These are phyloP conservation scores for Pestalotiopsis sp. DNA, from an alignment of 2,329 filamentous ascomycete genomes.

Conservation along the genomic window DNA sequence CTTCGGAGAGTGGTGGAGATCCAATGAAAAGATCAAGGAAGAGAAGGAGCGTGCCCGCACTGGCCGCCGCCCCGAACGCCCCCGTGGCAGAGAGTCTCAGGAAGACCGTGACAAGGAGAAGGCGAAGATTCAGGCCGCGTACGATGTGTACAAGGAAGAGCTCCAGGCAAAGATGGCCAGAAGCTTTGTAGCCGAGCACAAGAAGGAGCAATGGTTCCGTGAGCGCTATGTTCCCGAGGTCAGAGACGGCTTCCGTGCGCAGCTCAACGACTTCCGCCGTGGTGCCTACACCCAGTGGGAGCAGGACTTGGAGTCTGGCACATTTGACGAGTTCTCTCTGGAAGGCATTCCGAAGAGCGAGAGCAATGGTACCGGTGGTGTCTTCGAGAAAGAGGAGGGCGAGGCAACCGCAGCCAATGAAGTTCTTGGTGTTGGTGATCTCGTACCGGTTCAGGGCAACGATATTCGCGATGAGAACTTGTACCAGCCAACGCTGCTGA, in stretches of 20 bases:
- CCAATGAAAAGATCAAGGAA: conserved; percentile 81
- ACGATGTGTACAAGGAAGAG: conserved; percentile 69
- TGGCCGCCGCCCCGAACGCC: conserved; percentile 68
- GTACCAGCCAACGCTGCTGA: conserved; percentile 87
- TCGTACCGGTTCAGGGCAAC: conserved; percentile 80
- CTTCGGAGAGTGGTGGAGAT: conserved; percentile 85
- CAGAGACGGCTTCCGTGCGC: conserved; percentile 71
- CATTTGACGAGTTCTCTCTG: conserved; percentile 92
- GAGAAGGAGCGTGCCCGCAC: conserved; percentile 73
- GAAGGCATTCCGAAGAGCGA: conserved; percentile 95
- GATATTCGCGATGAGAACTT: conserved; percentile 89
- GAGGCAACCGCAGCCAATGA: conserved; percentile 91
- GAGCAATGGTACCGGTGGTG: conserved; percentile 80
- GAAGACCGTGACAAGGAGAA: conserved; percentile 82
- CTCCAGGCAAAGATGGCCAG: conserved; percentile 80
- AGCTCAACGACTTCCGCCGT: conserved; percentile 79
- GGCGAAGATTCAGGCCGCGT: conserved; percentile 72
- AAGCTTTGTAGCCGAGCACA: conserved; percentile 87
- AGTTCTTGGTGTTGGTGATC: conserved; percentile 87
- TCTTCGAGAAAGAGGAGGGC: conserved; percentile 93
- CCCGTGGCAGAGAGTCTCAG: conserved; percentile 66
- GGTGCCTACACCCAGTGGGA: conserved; percentile 86
- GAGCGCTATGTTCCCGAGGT: conserved; percentile 90
- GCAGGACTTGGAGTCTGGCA: conserved; percentile 78
- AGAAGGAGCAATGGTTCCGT: conserved; percentile 96